These are phyloP conservation scores for Clavariopsis aquatica DNA, from an alignment of 495 filamentous ascomycete genomes.

Conservation along the genomic window DNA sequence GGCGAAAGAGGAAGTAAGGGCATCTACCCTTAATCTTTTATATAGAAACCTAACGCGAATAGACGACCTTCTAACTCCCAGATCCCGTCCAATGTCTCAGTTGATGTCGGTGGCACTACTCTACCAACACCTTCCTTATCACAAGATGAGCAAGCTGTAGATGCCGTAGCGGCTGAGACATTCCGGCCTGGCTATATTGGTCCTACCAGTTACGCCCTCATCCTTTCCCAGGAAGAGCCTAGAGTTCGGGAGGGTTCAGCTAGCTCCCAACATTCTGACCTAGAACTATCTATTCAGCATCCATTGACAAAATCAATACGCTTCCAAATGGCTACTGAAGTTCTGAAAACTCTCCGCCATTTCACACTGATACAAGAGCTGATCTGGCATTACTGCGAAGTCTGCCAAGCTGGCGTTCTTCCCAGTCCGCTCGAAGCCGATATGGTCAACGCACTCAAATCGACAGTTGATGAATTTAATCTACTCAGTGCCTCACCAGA, in stretches of 20 bases:
- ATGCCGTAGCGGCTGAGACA: conserved; percentile 7
- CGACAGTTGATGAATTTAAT: conserved; percentile 19
- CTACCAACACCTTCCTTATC: conserved; percentile 3
- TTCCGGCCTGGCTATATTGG: conserved; percentile 26
- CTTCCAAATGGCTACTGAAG: conserved; percentile 11
- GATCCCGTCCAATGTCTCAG: neutral
- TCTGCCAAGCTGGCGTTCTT: conserved; percentile 3
- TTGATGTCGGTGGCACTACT: neutral
- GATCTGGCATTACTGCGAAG: neutral
- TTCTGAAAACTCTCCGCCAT: conserved; percentile 18
- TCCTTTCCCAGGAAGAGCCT: conserved; percentile 10
- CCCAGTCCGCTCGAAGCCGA: neutral
- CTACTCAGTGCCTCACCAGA: conserved; percentile 10
- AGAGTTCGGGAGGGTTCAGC: conserved; percentile 1
- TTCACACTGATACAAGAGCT: conserved; percentile 6
- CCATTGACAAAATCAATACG: conserved; percentile 12
- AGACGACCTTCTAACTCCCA: neutral
- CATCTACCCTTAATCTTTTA: neutral
- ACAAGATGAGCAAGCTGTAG: neutral
- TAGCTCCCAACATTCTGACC: conserved; percentile 4
- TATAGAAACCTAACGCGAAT: neutral
- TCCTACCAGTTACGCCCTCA: conserved; percentile 24
- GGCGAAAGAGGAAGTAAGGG: conserved; percentile 14
- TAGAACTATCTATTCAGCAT: conserved; percentile 11
- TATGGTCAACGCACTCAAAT: conserved; percentile 9